Evolutionary conservation across 176 grass and related monocot species (phyloP), one percentile per base, ranked within the genome.

Genomic region (Melocanna baccifera): DNA sequence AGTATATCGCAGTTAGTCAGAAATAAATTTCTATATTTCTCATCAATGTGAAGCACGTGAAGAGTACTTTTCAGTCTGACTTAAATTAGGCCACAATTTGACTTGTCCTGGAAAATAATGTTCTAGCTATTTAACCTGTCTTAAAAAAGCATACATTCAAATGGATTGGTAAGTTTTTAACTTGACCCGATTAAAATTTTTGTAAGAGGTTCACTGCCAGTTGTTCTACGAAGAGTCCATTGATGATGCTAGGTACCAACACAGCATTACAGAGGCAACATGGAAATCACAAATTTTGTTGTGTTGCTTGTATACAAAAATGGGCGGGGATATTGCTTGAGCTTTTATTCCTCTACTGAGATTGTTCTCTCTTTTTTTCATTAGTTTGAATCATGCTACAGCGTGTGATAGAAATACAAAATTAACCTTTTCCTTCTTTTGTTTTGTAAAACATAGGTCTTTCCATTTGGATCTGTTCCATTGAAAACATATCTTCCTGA

Each of bases 401-500:
- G 34, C 23, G 34, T 57, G 47, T 46, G 64, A 72, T 73, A 22
- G 13, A 80, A 16, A 48, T 50, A 26, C 12, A 12, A 61, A 82
- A 39, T 19, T 19, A 90, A 73, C 51, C 11, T 67, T 51, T 19
- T 67, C 36, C 12, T 76, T 73, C 5, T 65, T 62, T 30, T 66
- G 5, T 39, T 18, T 78, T 23, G 25, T 62, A 40, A 86, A 82
- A 50, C 18, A 3, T 69, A 94, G 89, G 87, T 94, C 29, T 94
- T 88, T 61, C 89, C 92, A 71, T 93, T 91, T 72, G 95, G 95
- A 70, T 97, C 92, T 12, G 92, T 94, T 78, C 92, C 95, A 69
- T 53, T 97, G 67, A 97, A 94, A 85, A 94, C 95, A 13, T 97
- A 97, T 86, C 92, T 97, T 82, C 95, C 95, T 88, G 95, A 97